Evolutionary conservation across 75 land plant species (phyloP).

Genomic region (Selaginella tamariscina): DNA sequence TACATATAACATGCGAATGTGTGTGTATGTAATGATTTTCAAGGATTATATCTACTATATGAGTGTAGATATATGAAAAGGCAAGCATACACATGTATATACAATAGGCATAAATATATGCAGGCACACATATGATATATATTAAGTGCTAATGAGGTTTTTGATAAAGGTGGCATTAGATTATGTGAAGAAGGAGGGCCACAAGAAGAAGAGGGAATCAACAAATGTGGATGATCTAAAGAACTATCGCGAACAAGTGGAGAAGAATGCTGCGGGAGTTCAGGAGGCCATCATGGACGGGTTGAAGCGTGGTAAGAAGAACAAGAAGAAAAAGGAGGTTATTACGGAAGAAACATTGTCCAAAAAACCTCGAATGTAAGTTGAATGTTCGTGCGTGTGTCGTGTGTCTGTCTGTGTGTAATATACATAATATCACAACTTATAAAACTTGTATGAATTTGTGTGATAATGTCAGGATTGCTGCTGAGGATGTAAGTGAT

Average conservation of each 20-base stretch:
- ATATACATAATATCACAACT: neutral
- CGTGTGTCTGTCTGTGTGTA: conserved; percentile 1
- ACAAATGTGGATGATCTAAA: conserved; percentile 28
- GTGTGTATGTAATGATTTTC: no score
- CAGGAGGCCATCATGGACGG: conserved; percentile 22
- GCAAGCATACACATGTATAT: no score
- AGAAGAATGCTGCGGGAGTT: conserved; percentile 42
- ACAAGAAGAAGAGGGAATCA: conserved; percentile 35
- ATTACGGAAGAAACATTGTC: neutral
- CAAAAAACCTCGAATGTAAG: conserved; percentile 35
- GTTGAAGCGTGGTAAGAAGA: conserved; percentile 29
- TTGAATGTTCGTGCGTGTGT: neutral
- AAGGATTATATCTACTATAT: no score
- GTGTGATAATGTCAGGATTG: conserved; percentile 25
- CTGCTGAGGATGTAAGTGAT: no score
- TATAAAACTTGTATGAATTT: no score
- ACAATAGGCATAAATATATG: no score
- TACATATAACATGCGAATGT: no score
- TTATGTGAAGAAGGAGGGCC: conserved; percentile 67
- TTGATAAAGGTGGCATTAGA: conserved; percentile 48
- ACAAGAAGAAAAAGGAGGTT: conserved; percentile 29
- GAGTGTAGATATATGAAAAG: no score
- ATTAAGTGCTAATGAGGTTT: no score
- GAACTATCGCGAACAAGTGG: conserved; percentile 49
- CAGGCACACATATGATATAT: no score